Evolutionary conservation across 768 basidiomycete species (phyloP).

Genomic region (Punctularia strigosozonata): DNA sequence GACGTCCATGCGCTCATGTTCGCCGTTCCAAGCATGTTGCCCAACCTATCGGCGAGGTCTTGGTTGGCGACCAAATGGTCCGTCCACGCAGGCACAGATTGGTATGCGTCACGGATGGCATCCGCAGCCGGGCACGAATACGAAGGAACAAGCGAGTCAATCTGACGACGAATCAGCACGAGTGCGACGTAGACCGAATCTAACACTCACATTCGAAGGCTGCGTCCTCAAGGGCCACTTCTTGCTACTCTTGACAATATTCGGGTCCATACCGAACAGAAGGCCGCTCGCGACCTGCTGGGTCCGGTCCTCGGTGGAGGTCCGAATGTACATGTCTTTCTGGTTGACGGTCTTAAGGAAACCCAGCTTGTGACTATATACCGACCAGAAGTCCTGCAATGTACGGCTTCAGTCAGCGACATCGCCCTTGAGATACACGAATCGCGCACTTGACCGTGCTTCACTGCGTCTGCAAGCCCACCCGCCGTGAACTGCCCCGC

Average conservation of each 20-base stretch:
- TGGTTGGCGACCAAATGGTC: slow-evolving; percentile 27
- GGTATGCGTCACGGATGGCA: slow-evolving; percentile 25
- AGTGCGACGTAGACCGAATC: not conserved
- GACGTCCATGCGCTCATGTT: slow-evolving; percentile 29
- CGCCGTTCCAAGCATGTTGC: slow-evolving; percentile 26
- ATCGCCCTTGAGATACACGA: not conserved
- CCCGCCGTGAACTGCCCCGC: slow-evolving; percentile 32
- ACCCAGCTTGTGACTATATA: slow-evolving; percentile 25
- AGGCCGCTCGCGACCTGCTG: slow-evolving; percentile 35
- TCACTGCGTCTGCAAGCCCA: slow-evolving; percentile 30
- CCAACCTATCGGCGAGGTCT: slow-evolving; percentile 25
- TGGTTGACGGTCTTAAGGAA: slow-evolving; percentile 24
- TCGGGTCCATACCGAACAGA: slow-evolving; percentile 32
- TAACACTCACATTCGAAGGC: slow-evolving; percentile 15
- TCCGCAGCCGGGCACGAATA: slow-evolving; percentile 32
- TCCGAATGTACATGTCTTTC: slow-evolving; percentile 29
- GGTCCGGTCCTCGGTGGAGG: slow-evolving; percentile 33
- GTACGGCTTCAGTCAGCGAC: not conserved
- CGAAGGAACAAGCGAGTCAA: slow-evolving; percentile 34
- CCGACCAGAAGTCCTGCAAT: slow-evolving; percentile 32
- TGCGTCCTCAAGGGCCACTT: slow-evolving; percentile 29
- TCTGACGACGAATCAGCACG: slow-evolving; percentile 15
- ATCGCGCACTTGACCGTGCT: slow-evolving; percentile 27
- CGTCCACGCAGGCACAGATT: slow-evolving; percentile 34
- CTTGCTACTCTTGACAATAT: no score